Conservation (phyloP, 2,329 filamentous ascomycete species). For the Penicillium sp. region DNA sequence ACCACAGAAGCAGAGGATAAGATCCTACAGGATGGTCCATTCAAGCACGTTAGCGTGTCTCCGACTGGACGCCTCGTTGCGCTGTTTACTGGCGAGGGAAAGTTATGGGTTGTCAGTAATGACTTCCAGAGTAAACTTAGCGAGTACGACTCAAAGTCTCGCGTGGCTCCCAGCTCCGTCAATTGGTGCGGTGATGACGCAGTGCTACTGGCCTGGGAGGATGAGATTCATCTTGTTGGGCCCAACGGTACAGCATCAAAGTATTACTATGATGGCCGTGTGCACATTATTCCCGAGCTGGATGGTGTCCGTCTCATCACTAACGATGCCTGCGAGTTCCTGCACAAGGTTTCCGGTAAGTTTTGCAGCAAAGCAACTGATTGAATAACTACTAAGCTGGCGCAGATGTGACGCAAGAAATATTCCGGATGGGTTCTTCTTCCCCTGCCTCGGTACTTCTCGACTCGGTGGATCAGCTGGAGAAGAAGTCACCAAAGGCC, state of each 20-base stretch:
- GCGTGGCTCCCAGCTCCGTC: conserved; percentile 77
- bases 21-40: conserved; percentile 84
- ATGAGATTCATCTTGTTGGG: conserved; percentile 91
- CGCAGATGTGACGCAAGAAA: conserved; percentile 70
- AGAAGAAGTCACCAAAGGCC: conserved; percentile 90
- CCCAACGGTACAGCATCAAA: conserved; percentile 69
- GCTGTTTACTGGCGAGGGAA: conserved; percentile 78
- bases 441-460: conserved; percentile 87
- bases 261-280: conserved; percentile 82
- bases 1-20: conserved; percentile 86
- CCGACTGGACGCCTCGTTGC: conserved; percentile 85
- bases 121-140: conserved; percentile 91
- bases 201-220: conserved; percentile 91
- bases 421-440: conserved; percentile 82
- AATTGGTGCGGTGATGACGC: conserved; percentile 97
- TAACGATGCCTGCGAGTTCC: conserved; percentile 91
- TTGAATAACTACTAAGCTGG: conserved; percentile 4
- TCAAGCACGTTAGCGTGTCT: conserved; percentile 83
- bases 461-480: conserved; percentile 84
- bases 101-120: conserved; percentile 85
- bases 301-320: conserved; percentile 89
- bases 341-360: conserved; percentile 78
- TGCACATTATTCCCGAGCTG: conserved; percentile 80
- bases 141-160: conserved; percentile 83
- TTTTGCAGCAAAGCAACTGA: background rate